Conservation (phyloP, 2,329 filamentous ascomycete species). For the Clonostachys solani region DNA sequence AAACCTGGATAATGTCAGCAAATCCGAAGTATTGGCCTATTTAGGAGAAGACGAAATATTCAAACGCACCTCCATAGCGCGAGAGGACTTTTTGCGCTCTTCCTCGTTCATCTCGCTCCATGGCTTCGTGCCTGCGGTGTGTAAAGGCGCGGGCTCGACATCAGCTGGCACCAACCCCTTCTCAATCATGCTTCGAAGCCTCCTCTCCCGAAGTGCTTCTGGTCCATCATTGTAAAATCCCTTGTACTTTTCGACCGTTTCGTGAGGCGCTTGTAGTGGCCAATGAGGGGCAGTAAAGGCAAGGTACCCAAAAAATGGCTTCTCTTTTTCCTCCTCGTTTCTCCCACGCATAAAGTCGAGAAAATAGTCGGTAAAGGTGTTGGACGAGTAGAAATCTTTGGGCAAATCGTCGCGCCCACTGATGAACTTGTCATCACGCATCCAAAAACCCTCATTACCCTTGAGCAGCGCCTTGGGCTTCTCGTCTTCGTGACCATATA, state of each 20-base stretch:
- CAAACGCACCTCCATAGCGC: constrained; percentile 21
- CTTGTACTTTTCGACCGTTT: constrained; percentile 52
- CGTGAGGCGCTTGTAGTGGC: constrained; percentile 54
- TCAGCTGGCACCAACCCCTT: constrained; percentile 46
- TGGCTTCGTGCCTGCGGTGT: constrained; percentile 7
- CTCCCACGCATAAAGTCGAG: constrained; percentile 46
- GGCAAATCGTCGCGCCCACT: constrained; percentile 21
- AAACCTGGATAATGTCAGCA: constrained; percentile 10
- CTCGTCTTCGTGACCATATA: constrained; percentile 14
- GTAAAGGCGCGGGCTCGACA: constrained; percentile 27
- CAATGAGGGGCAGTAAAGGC: constrained; percentile 61
- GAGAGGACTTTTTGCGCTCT: constrained; percentile 4
- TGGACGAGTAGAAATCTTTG: constrained; percentile 41
- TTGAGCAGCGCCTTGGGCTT: not conserved
- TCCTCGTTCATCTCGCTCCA: constrained; percentile 41
- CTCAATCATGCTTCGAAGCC: constrained; percentile 49
- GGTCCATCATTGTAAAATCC: constrained; percentile 59
- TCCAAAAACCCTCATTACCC: too few species aligned
- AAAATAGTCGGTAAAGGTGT: constrained; percentile 47
- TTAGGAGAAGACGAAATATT: too few species aligned
- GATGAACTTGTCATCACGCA: too few species aligned
- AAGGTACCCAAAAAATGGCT: constrained; percentile 55
- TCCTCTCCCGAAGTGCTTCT: constrained; percentile 45
- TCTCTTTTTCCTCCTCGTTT: constrained; percentile 18
- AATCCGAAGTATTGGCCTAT: too few species aligned